Conservation (phyloP, 495 filamentous ascomycete species). For the Cercophora newfieldiana region DNA sequence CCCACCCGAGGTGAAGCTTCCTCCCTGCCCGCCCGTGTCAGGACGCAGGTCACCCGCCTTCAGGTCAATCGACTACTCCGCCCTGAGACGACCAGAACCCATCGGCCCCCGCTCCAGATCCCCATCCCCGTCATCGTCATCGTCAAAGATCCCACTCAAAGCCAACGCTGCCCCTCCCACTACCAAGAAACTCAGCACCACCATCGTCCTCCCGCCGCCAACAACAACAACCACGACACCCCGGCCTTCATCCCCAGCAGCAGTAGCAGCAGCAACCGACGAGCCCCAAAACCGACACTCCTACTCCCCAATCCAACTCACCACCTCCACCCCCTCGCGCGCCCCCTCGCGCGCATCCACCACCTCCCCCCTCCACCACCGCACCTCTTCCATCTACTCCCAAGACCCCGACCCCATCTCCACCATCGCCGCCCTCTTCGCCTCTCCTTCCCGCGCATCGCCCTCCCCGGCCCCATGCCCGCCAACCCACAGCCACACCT, state of each 20-base stretch:
- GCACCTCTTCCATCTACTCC: slow-evolving; percentile 33
- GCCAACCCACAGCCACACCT: neutral
- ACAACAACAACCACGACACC: neutral
- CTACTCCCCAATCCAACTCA: slow-evolving; percentile 5
- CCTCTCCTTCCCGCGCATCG: neutral
- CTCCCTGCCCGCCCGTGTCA: slow-evolving; percentile 13
- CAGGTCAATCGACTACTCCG: slow-evolving; percentile 1
- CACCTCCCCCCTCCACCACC: slow-evolving; percentile 13
- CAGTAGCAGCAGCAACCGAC: neutral
- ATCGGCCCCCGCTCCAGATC: neutral
- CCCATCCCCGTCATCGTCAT: neutral
- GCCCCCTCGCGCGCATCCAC: neutral
- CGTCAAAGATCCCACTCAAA: slow-evolving; percentile 17
- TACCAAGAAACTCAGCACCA: slow-evolving; percentile 3
- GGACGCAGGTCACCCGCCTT: slow-evolving; percentile 5
- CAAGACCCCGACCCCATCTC: slow-evolving; percentile 16
- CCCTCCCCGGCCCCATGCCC: neutral
- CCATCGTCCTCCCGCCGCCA: slow-evolving; percentile 12
- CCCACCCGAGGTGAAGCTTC: slow-evolving; percentile 13
- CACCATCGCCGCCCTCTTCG: neutral
- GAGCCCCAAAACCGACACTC: neutral
- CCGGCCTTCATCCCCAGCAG: neutral
- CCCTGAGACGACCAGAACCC: neutral
- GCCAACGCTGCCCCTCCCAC: neutral
- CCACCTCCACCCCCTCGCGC: neutral